These are phyloP conservation scores for Posidonia australis DNA, from an alignment of 106 monocot species.

Conservation along the genomic window DNA sequence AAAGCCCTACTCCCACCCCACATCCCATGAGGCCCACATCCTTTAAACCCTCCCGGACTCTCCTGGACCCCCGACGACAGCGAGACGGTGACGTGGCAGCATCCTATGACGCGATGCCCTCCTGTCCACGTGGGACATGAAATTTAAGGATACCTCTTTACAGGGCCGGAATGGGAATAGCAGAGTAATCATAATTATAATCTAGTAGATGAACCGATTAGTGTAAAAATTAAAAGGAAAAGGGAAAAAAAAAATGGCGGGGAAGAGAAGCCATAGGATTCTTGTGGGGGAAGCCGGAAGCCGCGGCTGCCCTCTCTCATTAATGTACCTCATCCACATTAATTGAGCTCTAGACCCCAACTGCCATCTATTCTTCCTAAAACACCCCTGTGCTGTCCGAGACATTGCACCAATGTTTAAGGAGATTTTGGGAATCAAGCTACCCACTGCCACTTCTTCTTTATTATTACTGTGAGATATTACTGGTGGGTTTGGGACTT, in stretches of 20 bases:
- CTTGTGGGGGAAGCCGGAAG: neutral
- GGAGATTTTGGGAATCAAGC: neutral
- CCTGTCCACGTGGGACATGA: neutral
- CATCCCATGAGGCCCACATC: too few species aligned
- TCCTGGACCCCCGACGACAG: neutral
- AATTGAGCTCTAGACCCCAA: neutral
- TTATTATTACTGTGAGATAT: neutral
- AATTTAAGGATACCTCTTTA: neutral
- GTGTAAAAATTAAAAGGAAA: too few species aligned
- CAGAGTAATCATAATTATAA: neutral
- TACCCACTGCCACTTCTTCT: neutral
- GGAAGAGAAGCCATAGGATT: neutral
- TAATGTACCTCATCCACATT: slow-evolving; percentile 4
- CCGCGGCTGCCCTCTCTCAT: neutral
- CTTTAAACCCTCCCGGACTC: too few species aligned
- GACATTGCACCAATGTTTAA: neutral
- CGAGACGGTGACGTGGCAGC: neutral
- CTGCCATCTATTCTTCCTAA: neutral
- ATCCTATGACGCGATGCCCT: neutral
- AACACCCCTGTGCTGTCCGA: neutral
- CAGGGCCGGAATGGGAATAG: neutral
- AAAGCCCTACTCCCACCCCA: neutral
- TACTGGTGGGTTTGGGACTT: too few species aligned
- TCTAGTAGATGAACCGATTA: too few species aligned
- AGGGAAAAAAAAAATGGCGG: neutral